Conservation (phyloP, 352 stramenopile genomes). For the Pythium angustatum region DNA sequence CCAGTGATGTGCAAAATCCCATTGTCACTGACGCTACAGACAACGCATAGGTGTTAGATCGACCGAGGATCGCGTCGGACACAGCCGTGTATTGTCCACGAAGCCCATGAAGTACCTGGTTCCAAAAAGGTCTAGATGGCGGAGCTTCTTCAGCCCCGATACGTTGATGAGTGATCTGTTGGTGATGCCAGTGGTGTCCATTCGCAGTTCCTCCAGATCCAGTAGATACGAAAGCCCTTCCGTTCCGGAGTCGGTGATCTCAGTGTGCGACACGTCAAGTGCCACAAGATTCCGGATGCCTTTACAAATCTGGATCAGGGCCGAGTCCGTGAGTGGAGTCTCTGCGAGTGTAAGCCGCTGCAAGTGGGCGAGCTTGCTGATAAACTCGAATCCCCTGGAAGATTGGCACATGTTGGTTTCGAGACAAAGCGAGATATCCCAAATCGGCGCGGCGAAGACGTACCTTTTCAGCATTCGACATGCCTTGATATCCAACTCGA, state of each 20-base stretch:
- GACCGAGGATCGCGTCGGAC: too few relatives aligned
- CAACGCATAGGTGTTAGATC: background rate
- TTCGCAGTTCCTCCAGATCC: constrained; percentile 55
- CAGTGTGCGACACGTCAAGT: constrained; percentile 70
- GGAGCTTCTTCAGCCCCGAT: constrained; percentile 51
- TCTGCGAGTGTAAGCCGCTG: constrained; percentile 62
- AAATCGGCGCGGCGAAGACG: background rate
- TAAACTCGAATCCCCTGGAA: constrained; percentile 67
- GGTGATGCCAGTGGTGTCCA: constrained; percentile 68
- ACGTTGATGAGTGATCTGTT: constrained; percentile 61
- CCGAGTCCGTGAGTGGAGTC: constrained; percentile 58
- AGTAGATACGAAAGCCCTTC: constrained; percentile 49
- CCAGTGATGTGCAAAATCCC: constrained; percentile 61
- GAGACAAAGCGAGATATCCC: background rate
- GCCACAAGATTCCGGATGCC: constrained; percentile 38
- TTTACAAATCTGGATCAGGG: constrained; percentile 65
- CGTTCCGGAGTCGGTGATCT: constrained; percentile 63
- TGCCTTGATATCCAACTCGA: constrained; percentile 66
- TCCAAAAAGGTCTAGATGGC: constrained; percentile 73
- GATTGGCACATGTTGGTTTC: background rate
- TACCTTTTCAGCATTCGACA: constrained; percentile 77
- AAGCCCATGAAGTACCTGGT: constrained; percentile 49
- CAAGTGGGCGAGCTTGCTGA: constrained; percentile 53
- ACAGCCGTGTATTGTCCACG: too few relatives aligned
- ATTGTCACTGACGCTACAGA: constrained; percentile 62